Percentiles rank a stretch among this genome's conserved stretches.
phyloP scores from a whole-genome alignment of 305 asterid species.

The Andrographis paniculata region DNA sequence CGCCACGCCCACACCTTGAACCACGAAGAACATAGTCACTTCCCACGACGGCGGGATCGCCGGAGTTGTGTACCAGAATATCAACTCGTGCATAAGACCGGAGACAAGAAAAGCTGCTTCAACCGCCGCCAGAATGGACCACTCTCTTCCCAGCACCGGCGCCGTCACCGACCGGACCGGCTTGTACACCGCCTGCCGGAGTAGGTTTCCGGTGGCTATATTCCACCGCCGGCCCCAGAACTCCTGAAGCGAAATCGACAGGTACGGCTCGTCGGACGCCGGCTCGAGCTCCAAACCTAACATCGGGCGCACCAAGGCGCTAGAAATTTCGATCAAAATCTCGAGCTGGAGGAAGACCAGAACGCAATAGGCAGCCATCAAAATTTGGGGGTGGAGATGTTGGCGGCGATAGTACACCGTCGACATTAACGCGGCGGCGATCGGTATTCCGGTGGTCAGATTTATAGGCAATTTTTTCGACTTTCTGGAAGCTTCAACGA shows the following conservation, averaged over 20 bases:
- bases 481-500: neutral
- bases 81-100: conserved; percentile 66
- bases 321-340: conserved; percentile 25
- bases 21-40: conserved; percentile 44
- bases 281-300: conserved; percentile 43
- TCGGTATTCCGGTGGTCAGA: conserved; percentile 29
- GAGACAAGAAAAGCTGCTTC: conserved; percentile 48
- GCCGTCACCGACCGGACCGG: conserved; percentile 33
- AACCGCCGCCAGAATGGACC: conserved; percentile 31
- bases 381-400: conserved; percentile 13
- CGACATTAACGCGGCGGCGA: conserved; percentile 20
- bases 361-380: conserved; percentile 21
- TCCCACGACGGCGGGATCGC: conserved; percentile 58
- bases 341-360: conserved; percentile 42
- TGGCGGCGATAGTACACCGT: conserved; percentile 7
- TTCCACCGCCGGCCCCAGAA: conserved; percentile 85
- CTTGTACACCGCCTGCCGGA: conserved; percentile 37
- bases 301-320: conserved; percentile 11
- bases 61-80: conserved; percentile 33
- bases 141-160: conserved; percentile 20
- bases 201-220: conserved; percentile 31
- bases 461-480: conserved; percentile 26
- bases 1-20: conserved; percentile 51
- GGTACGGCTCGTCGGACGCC: conserved; percentile 61
- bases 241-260: conserved; percentile 49